A percentile compares a stretch with the other conserved stretches of the same genome.
phyloP scores from a whole-genome alignment of 1,139 yeast genomes.

The Blastobotrys serpentis region DNA sequence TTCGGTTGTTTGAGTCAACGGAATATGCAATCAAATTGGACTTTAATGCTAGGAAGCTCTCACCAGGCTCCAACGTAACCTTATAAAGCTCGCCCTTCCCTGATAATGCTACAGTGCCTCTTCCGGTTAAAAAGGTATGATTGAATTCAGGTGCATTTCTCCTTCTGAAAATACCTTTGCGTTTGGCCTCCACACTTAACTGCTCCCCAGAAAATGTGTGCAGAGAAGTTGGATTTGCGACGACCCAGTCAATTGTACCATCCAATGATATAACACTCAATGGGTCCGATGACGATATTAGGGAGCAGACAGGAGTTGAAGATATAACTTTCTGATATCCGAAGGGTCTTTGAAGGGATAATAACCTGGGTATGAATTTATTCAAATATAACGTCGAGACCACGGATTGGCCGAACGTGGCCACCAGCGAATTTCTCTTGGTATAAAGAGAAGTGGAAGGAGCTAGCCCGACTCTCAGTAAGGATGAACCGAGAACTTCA shows the following conservation, averaged over 20 bases:
- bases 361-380: conserved; percentile 18
- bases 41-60: conserved; percentile 36
- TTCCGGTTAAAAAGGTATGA: conserved; percentile 38
- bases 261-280: conserved; percentile 40
- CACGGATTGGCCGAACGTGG: conserved; percentile 37
- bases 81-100: conserved; percentile 37
- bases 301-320: conserved; percentile 23
- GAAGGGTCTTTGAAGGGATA: conserved; percentile 21
- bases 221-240: conserved; percentile 26
- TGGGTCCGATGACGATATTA: conserved; percentile 23
- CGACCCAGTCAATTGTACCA: conserved; percentile 41
- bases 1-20: conserved; percentile 29
- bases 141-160: conserved; percentile 25
- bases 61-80: conserved; percentile 35
- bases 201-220: conserved; percentile 35
- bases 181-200: conserved; percentile 29
- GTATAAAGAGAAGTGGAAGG: conserved; percentile 50
- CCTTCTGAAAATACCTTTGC: conserved; percentile 17
- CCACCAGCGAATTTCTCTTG: conserved; percentile 45
- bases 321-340: conserved; percentile 24
- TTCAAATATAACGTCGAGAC: conserved; percentile 22
- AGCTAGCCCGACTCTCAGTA: conserved; percentile 49
- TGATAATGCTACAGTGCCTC: conserved; percentile 40
- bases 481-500: conserved; percentile 43
- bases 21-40: conserved; percentile 39